phyloP scores from a whole-genome alignment of 1,139 yeast genomes.

The Scheffersomyces parashehatae region DNA sequence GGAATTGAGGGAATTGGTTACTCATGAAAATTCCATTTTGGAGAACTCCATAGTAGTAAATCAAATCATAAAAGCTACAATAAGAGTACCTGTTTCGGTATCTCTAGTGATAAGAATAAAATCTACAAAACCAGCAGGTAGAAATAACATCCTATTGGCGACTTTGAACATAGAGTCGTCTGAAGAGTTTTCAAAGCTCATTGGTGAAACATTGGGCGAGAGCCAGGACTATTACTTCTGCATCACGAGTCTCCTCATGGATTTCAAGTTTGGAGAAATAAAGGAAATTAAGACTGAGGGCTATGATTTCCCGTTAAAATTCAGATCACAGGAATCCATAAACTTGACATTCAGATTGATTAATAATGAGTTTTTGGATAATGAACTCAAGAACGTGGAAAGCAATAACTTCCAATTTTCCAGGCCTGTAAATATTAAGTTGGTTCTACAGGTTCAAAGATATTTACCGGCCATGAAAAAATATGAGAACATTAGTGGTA shows the following conservation, averaged over 20 bases:
- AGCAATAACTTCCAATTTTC: slow-evolving; percentile 15
- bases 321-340: slow-evolving; percentile 32
- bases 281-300: slow-evolving; percentile 25
- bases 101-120: slow-evolving; percentile 57
- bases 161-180: slow-evolving; percentile 59
- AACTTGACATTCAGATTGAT: slow-evolving; percentile 48
- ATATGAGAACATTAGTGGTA: slow-evolving; percentile 22
- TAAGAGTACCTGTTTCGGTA: slow-evolving; percentile 43
- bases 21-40: background rate
- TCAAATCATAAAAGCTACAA: slow-evolving; percentile 12
- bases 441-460: slow-evolving; percentile 29
- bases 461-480: slow-evolving; percentile 6
- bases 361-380: slow-evolving; percentile 28
- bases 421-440: slow-evolving; percentile 35
- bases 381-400: slow-evolving; percentile 20
- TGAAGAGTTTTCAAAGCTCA: slow-evolving; percentile 33
- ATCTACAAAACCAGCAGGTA: slow-evolving; percentile 58
- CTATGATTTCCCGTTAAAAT: slow-evolving; percentile 30
- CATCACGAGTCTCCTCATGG: slow-evolving; percentile 44
- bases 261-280: slow-evolving; percentile 36
- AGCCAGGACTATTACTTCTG: slow-evolving; percentile 29
- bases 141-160: slow-evolving; percentile 51
- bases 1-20: background rate
- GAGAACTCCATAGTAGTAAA: background rate
- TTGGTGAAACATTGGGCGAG: slow-evolving; percentile 9